These are phyloP conservation scores for Porodaedalea pini DNA, from an alignment of 1,284 basidiomycete genomes.

Conservation along the genomic window DNA sequence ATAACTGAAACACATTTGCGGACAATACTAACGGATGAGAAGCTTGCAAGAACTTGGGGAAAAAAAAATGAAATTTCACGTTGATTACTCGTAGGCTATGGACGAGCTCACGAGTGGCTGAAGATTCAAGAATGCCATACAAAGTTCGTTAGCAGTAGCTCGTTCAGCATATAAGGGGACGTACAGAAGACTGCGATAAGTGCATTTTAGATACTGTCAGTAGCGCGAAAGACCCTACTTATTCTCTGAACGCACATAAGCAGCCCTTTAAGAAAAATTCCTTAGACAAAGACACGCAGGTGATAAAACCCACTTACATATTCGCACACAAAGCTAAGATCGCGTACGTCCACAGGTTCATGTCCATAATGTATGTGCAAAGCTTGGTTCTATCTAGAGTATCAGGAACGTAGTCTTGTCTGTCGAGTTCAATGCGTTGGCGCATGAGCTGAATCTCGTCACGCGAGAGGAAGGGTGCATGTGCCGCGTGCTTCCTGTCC, in stretches of 20 bases:
- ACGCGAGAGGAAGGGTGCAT: constrained; percentile 36
- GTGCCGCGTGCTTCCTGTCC: constrained; percentile 31
- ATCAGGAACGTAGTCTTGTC: constrained; percentile 38
- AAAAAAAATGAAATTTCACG: background rate
- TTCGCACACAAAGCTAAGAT: constrained; percentile 31
- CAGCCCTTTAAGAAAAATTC: background rate
- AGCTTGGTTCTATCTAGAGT: constrained; percentile 33
- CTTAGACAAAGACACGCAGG: background rate
- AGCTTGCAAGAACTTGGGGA: constrained; percentile 1
- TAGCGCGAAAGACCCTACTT: background rate
- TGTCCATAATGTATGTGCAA: constrained; percentile 31
- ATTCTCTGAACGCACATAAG: constrained; percentile 5
- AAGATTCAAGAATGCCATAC: background rate
- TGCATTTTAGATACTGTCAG: background rate
- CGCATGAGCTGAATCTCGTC: constrained; percentile 35
- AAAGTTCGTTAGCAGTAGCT: background rate
- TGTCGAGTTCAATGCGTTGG: constrained; percentile 38
- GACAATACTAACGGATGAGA: constrained; percentile 5
- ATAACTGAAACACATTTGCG: background rate
- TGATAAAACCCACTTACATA: constrained; percentile 21
- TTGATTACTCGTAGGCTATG: background rate
- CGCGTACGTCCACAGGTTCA: constrained; percentile 40
- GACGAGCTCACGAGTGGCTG: background rate
- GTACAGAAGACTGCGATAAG: background rate
- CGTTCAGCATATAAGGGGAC: background rate